phyloP scores from a whole-genome alignment of 1,284 basidiomycete genomes.

The Sparassis latifolia region DNA sequence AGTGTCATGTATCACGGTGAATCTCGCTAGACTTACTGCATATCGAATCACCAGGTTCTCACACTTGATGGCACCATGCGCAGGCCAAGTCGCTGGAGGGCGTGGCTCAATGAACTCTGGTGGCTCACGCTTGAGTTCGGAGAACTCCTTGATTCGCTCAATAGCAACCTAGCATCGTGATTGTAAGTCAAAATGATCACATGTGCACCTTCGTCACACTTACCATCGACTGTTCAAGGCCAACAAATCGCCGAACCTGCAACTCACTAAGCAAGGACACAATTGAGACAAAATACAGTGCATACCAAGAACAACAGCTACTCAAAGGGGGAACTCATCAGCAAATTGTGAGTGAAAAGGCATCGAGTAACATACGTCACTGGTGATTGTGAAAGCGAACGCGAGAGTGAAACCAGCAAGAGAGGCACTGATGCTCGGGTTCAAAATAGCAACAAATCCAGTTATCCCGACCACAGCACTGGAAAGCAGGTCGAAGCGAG shows the following conservation, averaged over 20 bases:
- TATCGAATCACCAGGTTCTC: constrained; percentile 83
- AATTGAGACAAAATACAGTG: constrained; percentile 1
- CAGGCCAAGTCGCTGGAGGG: constrained; percentile 81
- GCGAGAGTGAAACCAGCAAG: constrained; percentile 81
- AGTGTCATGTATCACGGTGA: background rate
- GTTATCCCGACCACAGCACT: constrained; percentile 67
- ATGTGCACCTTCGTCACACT: constrained; percentile 9
- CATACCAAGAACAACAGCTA: constrained; percentile 46
- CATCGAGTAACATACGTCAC: constrained; percentile 47
- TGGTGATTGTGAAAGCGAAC: constrained; percentile 72
- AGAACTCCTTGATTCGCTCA: constrained; percentile 89
- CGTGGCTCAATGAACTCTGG: constrained; percentile 82
- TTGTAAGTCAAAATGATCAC: background rate
- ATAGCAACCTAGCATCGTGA: constrained; percentile 61
- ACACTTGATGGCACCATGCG: constrained; percentile 69
- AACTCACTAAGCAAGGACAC: background rate
- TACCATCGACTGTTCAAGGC: constrained; percentile 89
- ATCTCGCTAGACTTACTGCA: constrained; percentile 50
- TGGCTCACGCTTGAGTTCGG: constrained; percentile 71
- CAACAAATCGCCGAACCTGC: constrained; percentile 65
- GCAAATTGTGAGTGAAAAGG: background rate
- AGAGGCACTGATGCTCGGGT: constrained; percentile 68
- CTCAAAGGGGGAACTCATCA: constrained; percentile 25
- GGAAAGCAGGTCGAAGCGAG: constrained; percentile 80
- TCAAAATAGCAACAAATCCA: constrained; percentile 61